Conservation (phyloP, 2,329 filamentous ascomycete genomes). For the Leptosphaerulina australis region DNA sequence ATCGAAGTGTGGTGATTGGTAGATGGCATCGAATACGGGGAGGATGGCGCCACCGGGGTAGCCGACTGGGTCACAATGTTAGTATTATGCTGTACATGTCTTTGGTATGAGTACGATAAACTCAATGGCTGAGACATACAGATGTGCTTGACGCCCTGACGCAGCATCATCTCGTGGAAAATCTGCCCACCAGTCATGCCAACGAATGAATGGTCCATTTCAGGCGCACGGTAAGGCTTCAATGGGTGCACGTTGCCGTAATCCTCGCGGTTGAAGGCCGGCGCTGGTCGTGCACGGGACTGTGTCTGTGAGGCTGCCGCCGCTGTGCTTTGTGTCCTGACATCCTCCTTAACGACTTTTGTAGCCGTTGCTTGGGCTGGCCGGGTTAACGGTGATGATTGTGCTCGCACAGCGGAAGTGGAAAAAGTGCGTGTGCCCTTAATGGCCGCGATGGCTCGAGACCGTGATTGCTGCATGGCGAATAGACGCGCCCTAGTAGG, state of each 20-base stretch:
- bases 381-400: constrained; percentile 53
- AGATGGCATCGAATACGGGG: constrained; percentile 97
- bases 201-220: constrained; percentile 72
- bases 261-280: constrained; percentile 59
- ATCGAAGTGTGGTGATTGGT: constrained; percentile 96
- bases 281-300: constrained; percentile 49
- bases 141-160: constrained; percentile 89
- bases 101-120: not conserved
- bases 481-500: constrained; percentile 3
- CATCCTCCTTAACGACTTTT: constrained; percentile 47
- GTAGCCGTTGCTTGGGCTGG: constrained; percentile 42
- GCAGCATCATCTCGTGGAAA: constrained; percentile 99
- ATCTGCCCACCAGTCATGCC: constrained; percentile 95
- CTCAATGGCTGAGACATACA: constrained; percentile 65
- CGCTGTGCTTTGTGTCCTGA: constrained; percentile 52
- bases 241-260: constrained; percentile 53
- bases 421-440: constrained; percentile 53
- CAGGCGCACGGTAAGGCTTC: constrained; percentile 54
- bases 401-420: constrained; percentile 48
- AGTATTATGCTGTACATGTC: constrained; percentile 10
- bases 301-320: constrained; percentile 43
- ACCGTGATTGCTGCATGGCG: constrained; percentile 47
- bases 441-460: constrained; percentile 44
- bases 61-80: constrained; percentile 51
- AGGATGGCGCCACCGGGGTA: constrained; percentile 97